Evolutionary conservation across 768 basidiomycete genomes (phyloP), one percentile per base, ranked within the genome.

Genomic region (Xerocomellus chrysenteron): DNA sequence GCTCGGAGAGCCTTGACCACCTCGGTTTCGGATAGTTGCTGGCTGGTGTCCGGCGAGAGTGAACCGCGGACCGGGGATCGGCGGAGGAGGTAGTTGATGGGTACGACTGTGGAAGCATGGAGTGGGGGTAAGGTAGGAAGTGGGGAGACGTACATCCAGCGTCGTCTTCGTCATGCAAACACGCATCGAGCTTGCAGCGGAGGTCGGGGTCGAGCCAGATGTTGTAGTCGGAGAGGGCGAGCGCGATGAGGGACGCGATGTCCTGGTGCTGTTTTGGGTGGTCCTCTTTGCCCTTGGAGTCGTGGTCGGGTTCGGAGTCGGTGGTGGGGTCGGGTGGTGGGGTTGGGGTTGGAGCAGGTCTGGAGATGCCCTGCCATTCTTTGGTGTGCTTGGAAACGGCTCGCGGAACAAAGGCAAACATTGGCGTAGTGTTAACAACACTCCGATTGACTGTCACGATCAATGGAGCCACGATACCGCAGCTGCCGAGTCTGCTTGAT

Each of bases 171-270:
- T 57, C 50, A 10, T 11, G 55, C 57, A 65, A 35, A 67, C 62
- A 55, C 28, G 66, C 56, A 37, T 82, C 82, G 14, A 86, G 70
- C 32, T 73, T 77, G 50, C 77, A 69, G 26, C 82, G 73, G 11
- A 90, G 65, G 49, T 84, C 83, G 0, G 79, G 70, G 63, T 89
- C 81, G 4, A 70, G 65, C 89, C 88, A 92, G 10, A 91, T 66
- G 9, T 79, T 76, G 68, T 90, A 82, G 64, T 90, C 82, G 5
- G 89, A 88, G n/a, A 93, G 72, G 0, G 88, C 79, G 4, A 92
- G 78, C 2, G 65, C 73, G 21, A 86, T 60, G 35, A 90, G 73
- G 11, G 69, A 67, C 4, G 78, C 78, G 46, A 80, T 76, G 58
- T 86, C 85, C 42, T 78, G 76, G 47, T 59, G 61, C 12, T 59